Evolutionary conservation across 805 yeast species (phyloP).

Genomic region (Huiozyma sinensis): DNA sequence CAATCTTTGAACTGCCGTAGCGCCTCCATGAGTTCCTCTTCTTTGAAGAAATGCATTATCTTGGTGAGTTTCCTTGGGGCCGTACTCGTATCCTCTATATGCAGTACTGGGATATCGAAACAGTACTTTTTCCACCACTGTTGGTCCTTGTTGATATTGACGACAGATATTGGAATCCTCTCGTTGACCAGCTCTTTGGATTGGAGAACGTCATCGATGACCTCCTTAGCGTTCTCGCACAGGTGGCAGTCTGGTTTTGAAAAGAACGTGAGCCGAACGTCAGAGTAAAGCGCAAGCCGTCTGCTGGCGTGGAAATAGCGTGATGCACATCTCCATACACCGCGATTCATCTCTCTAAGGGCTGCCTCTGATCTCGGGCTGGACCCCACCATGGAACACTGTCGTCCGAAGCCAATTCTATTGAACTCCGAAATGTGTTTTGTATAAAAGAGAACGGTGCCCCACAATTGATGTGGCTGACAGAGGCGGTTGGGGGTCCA

Average conservation of each 20-base stretch:
- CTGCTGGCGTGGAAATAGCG: not conserved
- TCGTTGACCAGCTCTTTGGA: slow-evolving; percentile 23
- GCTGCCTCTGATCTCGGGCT: not conserved
- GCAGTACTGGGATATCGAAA: slow-evolving; percentile 72
- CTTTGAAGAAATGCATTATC: slow-evolving; percentile 58
- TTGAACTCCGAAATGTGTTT: too few species aligned
- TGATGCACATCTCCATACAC: not conserved
- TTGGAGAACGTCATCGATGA: slow-evolving; percentile 32
- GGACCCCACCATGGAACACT: slow-evolving; percentile 1
- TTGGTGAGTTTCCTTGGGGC: slow-evolving; percentile 39
- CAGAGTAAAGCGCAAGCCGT: not conserved
- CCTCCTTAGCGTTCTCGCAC: slow-evolving; percentile 53
- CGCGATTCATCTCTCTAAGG: not conserved
- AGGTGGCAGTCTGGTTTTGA: slow-evolving; percentile 57
- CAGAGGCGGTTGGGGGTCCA: too few species aligned
- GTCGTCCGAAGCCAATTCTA: slow-evolving; percentile 1
- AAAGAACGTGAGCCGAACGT: slow-evolving; percentile 35
- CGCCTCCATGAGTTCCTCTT: slow-evolving; percentile 44
- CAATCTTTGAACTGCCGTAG: slow-evolving; percentile 19
- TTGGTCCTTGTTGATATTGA: slow-evolving; percentile 54
- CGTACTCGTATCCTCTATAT: slow-evolving; percentile 39
- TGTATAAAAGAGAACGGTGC: too few species aligned
- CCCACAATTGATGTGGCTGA: too few species aligned
- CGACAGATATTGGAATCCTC: slow-evolving; percentile 29
- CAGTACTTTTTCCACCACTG: slow-evolving; percentile 64